Evolutionary conservation across 139 green algal species (phyloP).

Genomic region (Gonium pectorale): DNA sequence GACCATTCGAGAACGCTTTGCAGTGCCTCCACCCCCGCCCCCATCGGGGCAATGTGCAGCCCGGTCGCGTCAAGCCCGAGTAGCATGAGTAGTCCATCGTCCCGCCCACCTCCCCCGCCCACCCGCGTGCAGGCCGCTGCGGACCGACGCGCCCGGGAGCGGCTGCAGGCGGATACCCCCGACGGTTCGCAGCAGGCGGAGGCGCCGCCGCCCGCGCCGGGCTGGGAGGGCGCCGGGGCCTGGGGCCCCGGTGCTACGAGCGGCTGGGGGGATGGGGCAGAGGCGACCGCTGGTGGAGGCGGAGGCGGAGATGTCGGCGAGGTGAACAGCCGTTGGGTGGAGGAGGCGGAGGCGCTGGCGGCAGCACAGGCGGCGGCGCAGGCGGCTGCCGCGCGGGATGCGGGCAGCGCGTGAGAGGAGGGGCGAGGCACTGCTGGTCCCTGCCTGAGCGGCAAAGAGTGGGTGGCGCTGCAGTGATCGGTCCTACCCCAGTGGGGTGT

Average conservation of each 20-base stretch:
- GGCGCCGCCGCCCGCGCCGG: neutral
- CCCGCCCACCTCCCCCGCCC: neutral
- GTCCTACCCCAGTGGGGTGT: no score
- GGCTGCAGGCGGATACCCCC: neutral
- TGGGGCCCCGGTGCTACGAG: neutral
- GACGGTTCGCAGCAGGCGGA: neutral
- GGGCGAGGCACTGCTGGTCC: no score
- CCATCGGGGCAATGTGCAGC: neutral
- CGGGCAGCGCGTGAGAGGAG: no score
- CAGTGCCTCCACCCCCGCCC: no score
- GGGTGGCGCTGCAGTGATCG: no score
- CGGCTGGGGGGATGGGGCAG: neutral
- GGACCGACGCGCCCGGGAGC: neutral
- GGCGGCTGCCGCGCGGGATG: no score
- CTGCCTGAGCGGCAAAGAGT: no score
- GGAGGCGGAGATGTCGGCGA: neutral
- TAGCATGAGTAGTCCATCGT: no score
- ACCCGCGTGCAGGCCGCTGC: neutral
- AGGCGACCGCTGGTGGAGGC: neutral
- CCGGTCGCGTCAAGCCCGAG: neutral
- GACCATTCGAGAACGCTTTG: neutral
- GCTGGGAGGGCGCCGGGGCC: neutral
- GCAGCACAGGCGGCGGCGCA: no score
- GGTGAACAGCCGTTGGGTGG: conserved; percentile 22
- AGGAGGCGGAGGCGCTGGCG: conserved; percentile 5